phyloP scores from a whole-genome alignment of 2,329 filamentous ascomycete genomes.

The Aspergillus sp. region DNA sequence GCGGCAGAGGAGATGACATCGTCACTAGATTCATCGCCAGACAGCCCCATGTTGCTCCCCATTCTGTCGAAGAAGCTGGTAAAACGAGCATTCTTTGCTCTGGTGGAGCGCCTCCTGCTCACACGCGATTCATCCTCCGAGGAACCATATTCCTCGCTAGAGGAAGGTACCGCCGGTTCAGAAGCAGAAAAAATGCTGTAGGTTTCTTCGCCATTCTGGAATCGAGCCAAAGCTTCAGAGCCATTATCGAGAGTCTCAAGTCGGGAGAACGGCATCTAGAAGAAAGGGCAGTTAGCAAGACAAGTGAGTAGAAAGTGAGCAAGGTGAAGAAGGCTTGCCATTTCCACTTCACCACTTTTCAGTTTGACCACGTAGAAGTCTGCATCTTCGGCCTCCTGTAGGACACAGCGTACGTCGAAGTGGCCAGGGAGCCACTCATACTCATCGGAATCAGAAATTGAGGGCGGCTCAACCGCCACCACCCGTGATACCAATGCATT shows the following conservation, averaged over 20 bases:
- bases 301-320: neutral
- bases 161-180: constrained; percentile 2
- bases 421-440: constrained; percentile 42
- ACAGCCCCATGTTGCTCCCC: constrained; percentile 18
- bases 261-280: constrained; percentile 25
- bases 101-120: constrained; percentile 10
- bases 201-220: constrained; percentile 13
- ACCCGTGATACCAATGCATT: constrained; percentile 1
- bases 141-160: constrained; percentile 11
- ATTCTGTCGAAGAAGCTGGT: constrained; percentile 16
- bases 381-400: constrained; percentile 24
- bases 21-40: constrained; percentile 18
- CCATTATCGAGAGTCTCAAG: constrained; percentile 31
- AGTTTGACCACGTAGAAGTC: constrained; percentile 33
- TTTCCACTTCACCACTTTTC: constrained; percentile 33
- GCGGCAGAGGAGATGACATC: constrained; percentile 18
- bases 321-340: constrained; percentile 21
- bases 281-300: constrained; percentile 4
- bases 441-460: constrained; percentile 26
- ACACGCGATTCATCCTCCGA: neutral
- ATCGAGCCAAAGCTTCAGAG: constrained; percentile 21
- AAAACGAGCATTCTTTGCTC: constrained; percentile 13
- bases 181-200: constrained; percentile 6
- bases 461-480: constrained; percentile 30
- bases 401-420: constrained; percentile 30